Percentiles rank a stretch among this genome's conserved stretches.
Conservation (phyloP, 192 early-diverging fungal species). For the Borealophlyctis nickersoniae region DNA sequence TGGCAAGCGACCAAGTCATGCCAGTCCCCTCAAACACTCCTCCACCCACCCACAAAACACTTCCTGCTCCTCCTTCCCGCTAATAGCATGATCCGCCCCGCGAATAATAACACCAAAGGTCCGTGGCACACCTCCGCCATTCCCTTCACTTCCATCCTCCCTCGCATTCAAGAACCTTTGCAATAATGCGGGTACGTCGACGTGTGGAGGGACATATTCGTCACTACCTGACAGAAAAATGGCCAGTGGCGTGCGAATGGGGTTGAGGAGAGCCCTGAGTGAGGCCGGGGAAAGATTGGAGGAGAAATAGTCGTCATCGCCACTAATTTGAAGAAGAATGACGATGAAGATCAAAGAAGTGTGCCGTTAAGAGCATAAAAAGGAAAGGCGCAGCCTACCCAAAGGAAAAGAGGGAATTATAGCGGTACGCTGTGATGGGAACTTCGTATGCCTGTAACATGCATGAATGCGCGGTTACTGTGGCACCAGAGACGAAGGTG, state of each 20-base stretch:
- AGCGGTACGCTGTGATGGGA: conserved; percentile 14
- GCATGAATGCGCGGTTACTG: not conserved
- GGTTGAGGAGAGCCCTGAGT: not conserved
- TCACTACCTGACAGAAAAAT: conserved; percentile 3
- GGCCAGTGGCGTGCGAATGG: not conserved
- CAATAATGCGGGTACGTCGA: not conserved
- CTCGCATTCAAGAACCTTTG: not conserved
- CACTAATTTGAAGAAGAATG: not conserved
- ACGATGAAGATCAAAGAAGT: too few species aligned
- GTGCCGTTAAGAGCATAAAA: too few species aligned
- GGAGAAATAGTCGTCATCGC: conserved; percentile 6
- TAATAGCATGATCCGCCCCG: conserved; percentile 5
- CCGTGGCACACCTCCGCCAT: too few species aligned
- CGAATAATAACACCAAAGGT: not conserved
- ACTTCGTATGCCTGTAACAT: not conserved
- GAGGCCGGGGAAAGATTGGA: not conserved
- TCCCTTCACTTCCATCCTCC: too few species aligned
- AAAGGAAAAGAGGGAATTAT: not conserved
- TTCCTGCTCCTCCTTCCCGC: not conserved
- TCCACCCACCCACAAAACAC: not conserved
- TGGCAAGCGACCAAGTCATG: too few species aligned
- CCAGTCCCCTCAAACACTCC: not conserved
- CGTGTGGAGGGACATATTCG: conserved; percentile 8
- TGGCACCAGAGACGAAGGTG: not conserved
- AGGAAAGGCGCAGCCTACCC: conserved; percentile 15